Evolutionary conservation across 2,329 filamentous ascomycete genomes (phyloP), one percentile per base, ranked within the genome.

Genomic region (Paraphaeosphaeria minitans): DNA sequence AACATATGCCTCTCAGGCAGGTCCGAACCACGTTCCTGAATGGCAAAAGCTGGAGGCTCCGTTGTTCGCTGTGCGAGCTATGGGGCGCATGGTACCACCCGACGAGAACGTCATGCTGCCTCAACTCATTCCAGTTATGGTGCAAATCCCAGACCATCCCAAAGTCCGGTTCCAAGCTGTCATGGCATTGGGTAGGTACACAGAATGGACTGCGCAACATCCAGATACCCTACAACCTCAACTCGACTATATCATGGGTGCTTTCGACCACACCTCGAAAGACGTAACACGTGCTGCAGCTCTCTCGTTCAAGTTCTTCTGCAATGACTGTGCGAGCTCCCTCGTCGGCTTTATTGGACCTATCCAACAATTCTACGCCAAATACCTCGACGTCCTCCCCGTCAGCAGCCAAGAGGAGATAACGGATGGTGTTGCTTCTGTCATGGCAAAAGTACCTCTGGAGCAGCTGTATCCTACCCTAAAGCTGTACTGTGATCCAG

Each of bases 111-210:
- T 92, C 41, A 91, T 99, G 68, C 83, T 99, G 42, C 91, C 93
- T 3, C 91, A 94, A 72, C 87, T 99, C 16, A 97, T 99, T 80
- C 93, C 93, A 19, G 83, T 99, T 57, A 87, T 99, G 62, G 92
- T 97, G 12, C 91, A 96, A 73, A 96, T 99, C 60, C 95, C 95
- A 0, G 89, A 91, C 71, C 95, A 99, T 70, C 92, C 98, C 78
- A 99, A 98, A 81, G 85, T 99, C n/a, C 92, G 93, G 8, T 99
- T 99, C 78, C 94, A 96, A 62, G 94, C 94, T 6, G 97, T 98
- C 71, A 97, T 99, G 93, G 93, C 96, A 3, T 85, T 99, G 22
- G 95, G 93, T 39, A 87, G 95, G 62, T 99, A 99, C 74, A 99
- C 96, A 0, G 94, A 98, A 77, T 99, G 95, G 95, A 99, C 96